phyloP scores from a whole-genome alignment of 768 basidiomycete species.

The Serendipita sp. region DNA sequence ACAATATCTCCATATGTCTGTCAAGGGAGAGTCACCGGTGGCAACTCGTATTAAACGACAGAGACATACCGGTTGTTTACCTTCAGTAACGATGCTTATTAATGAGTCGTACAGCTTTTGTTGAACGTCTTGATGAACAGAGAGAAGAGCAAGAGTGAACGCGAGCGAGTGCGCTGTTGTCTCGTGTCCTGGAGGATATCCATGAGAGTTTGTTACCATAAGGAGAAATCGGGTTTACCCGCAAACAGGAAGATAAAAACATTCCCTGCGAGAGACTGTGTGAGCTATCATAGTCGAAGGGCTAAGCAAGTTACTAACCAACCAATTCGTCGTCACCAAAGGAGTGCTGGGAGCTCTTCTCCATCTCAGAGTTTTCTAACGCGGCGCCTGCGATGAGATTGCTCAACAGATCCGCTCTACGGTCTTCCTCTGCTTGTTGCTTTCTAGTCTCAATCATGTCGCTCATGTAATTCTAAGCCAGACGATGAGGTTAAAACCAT shows the following conservation, averaged over 20 bases:
- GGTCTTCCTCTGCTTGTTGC: background rate
- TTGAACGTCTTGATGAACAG: conserved; percentile 15
- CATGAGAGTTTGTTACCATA: background rate
- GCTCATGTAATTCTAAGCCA: background rate
- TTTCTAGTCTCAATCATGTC: background rate
- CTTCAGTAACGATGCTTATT: background rate
- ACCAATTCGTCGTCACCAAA: background rate
- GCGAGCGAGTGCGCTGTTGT: conserved; percentile 16
- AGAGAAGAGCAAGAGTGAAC: conserved; percentile 14
- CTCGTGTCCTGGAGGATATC: conserved; percentile 6
- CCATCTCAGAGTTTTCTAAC: background rate
- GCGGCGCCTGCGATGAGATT: background rate
- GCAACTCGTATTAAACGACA: background rate
- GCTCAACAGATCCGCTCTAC: background rate
- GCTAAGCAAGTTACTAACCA: background rate
- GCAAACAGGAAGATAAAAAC: background rate
- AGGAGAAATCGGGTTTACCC: background rate
- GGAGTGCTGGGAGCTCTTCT: background rate
- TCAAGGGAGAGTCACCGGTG: background rate
- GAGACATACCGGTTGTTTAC: background rate
- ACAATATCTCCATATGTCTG: background rate
- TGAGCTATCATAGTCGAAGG: background rate
- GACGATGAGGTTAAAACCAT: background rate
- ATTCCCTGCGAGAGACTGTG: background rate
- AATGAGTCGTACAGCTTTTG: conserved; percentile 6